Evolutionary conservation across 2,329 filamentous ascomycete species (phyloP).

Genomic region (Exophiala spinifera): DNA sequence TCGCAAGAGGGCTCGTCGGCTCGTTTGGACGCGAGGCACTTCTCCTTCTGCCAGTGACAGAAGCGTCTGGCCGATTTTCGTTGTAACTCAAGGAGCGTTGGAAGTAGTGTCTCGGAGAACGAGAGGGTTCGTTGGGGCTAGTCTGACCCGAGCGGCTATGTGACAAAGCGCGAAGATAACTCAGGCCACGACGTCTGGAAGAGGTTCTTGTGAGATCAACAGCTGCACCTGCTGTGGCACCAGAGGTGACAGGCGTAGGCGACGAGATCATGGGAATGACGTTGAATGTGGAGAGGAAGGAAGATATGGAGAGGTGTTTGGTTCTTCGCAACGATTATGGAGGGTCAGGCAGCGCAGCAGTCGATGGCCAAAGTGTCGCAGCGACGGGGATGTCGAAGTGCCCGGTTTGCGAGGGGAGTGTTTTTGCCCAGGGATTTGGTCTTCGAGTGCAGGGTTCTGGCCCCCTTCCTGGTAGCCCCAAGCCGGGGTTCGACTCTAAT

Average conservation of each 20-base stretch:
- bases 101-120: constrained; percentile 29
- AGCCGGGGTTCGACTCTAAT: too few species aligned
- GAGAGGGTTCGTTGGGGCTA: constrained; percentile 23
- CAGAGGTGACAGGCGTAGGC: constrained; percentile 21
- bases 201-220: constrained; percentile 23
- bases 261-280: constrained; percentile 28
- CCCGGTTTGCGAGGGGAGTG: too few species aligned
- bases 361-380: too few species aligned
- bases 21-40: constrained; percentile 27
- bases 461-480: too few species aligned
- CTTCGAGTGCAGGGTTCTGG: too few species aligned
- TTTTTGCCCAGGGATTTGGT: too few species aligned
- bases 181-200: constrained; percentile 26
- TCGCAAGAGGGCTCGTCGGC: constrained; percentile 17
- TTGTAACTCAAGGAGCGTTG: constrained; percentile 26
- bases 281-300: constrained; percentile 1
- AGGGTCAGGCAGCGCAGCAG: not conserved
- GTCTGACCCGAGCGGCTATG: constrained; percentile 24
- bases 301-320: not conserved
- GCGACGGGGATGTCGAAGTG: too few species aligned
- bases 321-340: not conserved
- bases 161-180: constrained; percentile 29
- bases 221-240: constrained; percentile 14
- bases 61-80: constrained; percentile 18
- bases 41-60: constrained; percentile 15